Evolutionary conservation across 306 rosid species (phyloP).

Genomic region (Lotus japonicus): DNA sequence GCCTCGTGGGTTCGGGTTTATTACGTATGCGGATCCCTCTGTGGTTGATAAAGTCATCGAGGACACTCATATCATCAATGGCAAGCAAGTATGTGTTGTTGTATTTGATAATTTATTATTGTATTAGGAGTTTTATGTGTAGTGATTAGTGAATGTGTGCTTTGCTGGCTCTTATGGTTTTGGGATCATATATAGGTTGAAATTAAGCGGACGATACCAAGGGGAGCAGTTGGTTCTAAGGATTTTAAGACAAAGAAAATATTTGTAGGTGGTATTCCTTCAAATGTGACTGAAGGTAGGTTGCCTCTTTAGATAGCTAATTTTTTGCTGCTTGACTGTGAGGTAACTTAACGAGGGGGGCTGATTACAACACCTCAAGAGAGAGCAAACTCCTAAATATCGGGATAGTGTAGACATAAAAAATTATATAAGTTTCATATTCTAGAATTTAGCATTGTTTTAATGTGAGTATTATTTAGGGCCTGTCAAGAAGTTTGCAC

Average conservation of each 20-base stretch:
- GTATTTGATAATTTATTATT: constrained; percentile 10
- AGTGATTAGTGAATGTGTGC: constrained; percentile 16
- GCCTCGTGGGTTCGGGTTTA: constrained; percentile 93
- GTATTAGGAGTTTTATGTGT: constrained; percentile 18
- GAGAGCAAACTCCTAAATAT: constrained; percentile 7
- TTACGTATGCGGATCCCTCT: constrained; percentile 72
- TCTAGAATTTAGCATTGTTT: not conserved
- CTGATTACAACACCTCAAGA: constrained; percentile 14
- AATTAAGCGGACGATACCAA: constrained; percentile 93
- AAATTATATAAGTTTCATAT: constrained; percentile 4
- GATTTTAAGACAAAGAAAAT: constrained; percentile 92
- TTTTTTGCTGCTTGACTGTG: constrained; percentile 7
- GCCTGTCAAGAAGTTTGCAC: not conserved
- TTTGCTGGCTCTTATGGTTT: constrained; percentile 27
- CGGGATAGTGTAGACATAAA: not conserved
- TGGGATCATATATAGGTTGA: constrained; percentile 58
- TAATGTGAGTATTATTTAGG: not conserved
- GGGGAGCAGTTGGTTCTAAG: constrained; percentile 73
- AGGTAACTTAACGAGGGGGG: constrained; percentile 20
- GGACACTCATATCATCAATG: constrained; percentile 72
- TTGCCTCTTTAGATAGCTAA: constrained; percentile 13
- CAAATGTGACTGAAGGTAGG: constrained; percentile 81
- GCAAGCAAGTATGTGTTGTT: constrained; percentile 58
- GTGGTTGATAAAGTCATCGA: constrained; percentile 91
- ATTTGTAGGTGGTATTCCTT: constrained; percentile 91